These are phyloP conservation scores for Gliomastix tumulicola DNA, from an alignment of 2,329 filamentous ascomycete genomes.

Conservation along the genomic window DNA sequence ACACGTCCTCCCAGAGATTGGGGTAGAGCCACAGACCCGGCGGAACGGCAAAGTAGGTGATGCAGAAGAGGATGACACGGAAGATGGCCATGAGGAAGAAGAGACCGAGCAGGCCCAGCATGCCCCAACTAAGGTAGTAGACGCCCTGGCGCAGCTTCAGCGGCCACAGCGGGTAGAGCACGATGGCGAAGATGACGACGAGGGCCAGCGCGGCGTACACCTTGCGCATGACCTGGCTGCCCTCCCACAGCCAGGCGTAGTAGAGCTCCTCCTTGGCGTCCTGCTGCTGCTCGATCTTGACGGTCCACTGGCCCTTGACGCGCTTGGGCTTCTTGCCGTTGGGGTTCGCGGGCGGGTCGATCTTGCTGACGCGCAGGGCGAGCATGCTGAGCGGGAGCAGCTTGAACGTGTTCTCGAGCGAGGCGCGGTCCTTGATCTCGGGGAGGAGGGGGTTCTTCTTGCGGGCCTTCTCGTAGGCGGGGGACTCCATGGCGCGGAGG, in stretches of 20 bases:
- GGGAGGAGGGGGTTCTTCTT: conserved; percentile 87
- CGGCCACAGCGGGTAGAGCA: conserved; percentile 96
- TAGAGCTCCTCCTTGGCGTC: conserved; percentile 82
- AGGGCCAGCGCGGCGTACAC: conserved; percentile 82
- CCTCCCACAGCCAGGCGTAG: conserved; percentile 96
- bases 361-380: conserved; percentile 80
- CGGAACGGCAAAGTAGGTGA: conserved; percentile 78
- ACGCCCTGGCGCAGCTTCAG: conserved; percentile 85
- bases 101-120: conserved; percentile 79
- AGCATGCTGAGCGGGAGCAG: conserved; percentile 90
- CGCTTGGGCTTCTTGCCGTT: conserved; percentile 71
- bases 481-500: conserved; percentile 80
- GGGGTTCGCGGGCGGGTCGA: conserved; percentile 57
- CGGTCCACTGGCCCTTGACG: conserved; percentile 92
- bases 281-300: conserved; percentile 93
- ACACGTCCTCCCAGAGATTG: conserved; percentile 97
- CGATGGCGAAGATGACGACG: conserved; percentile 75
- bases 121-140: conserved; percentile 94
- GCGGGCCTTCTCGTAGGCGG: conserved; percentile 81
- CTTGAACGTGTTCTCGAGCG: conserved; percentile 91
- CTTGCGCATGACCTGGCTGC: conserved; percentile 88
- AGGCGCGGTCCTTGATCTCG: conserved; percentile 77
- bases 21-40: conserved; percentile 98
- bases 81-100: conserved; percentile 99
- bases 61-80: conserved; percentile 85